Evolutionary conservation across 1,284 basidiomycete genomes (phyloP).

Genomic region (Veloboletus limbatus): DNA sequence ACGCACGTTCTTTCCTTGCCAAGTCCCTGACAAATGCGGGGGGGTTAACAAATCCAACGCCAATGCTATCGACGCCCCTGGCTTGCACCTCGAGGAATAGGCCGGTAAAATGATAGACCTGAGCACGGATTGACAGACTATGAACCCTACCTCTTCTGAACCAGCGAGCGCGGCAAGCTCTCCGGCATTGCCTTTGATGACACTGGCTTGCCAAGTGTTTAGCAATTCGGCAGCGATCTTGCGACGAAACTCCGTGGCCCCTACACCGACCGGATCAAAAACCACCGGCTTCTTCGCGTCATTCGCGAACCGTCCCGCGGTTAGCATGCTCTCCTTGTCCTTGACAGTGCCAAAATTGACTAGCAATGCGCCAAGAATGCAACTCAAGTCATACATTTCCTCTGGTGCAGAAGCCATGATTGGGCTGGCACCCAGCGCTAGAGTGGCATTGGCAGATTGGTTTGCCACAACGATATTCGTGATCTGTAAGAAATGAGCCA

Average conservation of each 20-base stretch:
- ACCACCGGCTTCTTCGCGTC: constrained; percentile 75
- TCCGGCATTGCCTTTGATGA: constrained; percentile 95
- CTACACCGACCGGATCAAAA: constrained; percentile 93
- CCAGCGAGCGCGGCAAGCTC: constrained; percentile 82
- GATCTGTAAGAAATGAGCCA: constrained; percentile 50
- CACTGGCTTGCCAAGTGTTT: constrained; percentile 82
- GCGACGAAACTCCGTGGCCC: constrained; percentile 76
- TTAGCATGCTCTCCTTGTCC: constrained; percentile 74
- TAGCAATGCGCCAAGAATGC: constrained; percentile 68
- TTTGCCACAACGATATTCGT: constrained; percentile 90
- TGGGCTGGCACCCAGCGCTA: constrained; percentile 87
- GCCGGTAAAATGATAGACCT: background rate
- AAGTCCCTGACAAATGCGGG: constrained; percentile 66
- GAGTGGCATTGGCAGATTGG: constrained; percentile 89
- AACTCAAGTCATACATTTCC: constrained; percentile 82
- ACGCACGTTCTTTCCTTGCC: constrained; percentile 74
- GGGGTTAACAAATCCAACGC: constrained; percentile 75
- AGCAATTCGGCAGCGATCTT: constrained; percentile 68
- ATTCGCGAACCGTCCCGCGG: constrained; percentile 75
- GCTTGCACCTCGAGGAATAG: constrained; percentile 49
- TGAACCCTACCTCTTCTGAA: constrained; percentile 70
- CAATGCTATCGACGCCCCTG: constrained; percentile 88
- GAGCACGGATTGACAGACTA: background rate
- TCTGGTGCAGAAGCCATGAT: constrained; percentile 88
- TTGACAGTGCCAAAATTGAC: constrained; percentile 90